Base-by-base conservation (phyloP, 2,329 filamentous ascomycete genomes). In the Lachnellula arida region DNA sequence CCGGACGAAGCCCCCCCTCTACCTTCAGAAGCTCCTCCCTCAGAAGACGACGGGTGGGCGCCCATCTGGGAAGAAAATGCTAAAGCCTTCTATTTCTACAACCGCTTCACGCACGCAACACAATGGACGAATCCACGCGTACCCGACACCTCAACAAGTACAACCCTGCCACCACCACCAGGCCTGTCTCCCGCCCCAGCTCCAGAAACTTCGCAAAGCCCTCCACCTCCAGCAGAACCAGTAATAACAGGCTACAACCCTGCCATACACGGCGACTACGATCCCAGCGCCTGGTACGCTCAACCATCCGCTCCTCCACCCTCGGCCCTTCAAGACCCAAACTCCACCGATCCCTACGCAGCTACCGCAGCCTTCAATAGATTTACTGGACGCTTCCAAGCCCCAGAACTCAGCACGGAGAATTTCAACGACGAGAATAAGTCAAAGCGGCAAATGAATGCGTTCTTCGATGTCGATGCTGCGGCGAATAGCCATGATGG, bases 401-500 rank as follows among this genome's bases (percentile, higher is more conserved):
- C 79, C 17, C 76, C 76, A 2, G 81, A 83, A 11, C 76, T 86
- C 60, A 86, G 81, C 3, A 84, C 89, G 1, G 90, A 94, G 52
- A 82, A 86, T 51, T 88, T 92, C 76, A 88, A 85, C 64, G 91
- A 96, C 67, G 91, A 95, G 69, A 88, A 90, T 68, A 97, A 96
- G 78, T 87, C 87, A 58, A 80, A 79, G 51, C 81, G 94, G 46
- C 94, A 97, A 75, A 88, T 97, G 88, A 89, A 89, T 68, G 89
- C 91, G 42, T 97, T 87, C 74, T 99, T 97, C 71, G 93, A 99
- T 70, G 92, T 97, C 44, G 92, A 97, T 71, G 89, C 91, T 4
- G 92, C 91, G 3, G 93, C 92, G 4, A 97, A 96, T 69, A 83
- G 84, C 56, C 92, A 99, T 68, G 87, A 96, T 65, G 94, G 94